Conservation (phyloP, 169 alveolate genomes). For the Plasmodium vinckei region DNA sequence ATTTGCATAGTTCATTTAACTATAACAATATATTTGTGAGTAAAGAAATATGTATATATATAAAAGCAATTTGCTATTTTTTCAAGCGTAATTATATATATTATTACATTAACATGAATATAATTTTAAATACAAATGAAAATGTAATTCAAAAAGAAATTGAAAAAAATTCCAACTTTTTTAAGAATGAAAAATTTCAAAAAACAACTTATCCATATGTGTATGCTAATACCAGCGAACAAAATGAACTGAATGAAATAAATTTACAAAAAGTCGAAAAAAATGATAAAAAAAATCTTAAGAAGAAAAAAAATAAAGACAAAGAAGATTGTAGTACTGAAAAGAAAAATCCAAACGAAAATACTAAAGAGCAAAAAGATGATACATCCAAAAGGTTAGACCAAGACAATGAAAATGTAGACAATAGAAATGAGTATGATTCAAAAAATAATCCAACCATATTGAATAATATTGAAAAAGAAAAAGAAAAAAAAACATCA, state of each 20-base stretch:
- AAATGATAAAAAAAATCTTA: background rate
- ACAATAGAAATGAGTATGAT: background rate
- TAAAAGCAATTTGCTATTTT: slow-evolving; percentile 52
- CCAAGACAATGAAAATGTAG: background rate
- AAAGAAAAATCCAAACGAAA: background rate
- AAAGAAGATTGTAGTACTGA: background rate
- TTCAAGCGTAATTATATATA: slow-evolving; percentile 53
- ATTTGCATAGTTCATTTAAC: slow-evolving; percentile 38
- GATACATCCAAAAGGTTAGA: background rate
- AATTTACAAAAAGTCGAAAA: background rate
- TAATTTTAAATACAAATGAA: slow-evolving; percentile 40
- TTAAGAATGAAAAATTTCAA: slow-evolving; percentile 4
- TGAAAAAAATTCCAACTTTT: slow-evolving; percentile 16
- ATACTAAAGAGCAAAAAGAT: slow-evolving; percentile 11
- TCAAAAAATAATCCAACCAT: background rate
- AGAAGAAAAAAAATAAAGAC: background rate
- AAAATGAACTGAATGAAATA: slow-evolving; percentile 23
- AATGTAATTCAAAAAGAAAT: slow-evolving; percentile 11
- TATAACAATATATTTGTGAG: slow-evolving; percentile 13
- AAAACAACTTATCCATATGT: background rate
- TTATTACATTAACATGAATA: slow-evolving; percentile 54
- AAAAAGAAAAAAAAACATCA: background rate
- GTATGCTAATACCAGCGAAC: background rate
- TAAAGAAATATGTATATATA: slow-evolving; percentile 47
- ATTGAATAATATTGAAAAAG: background rate